These are phyloP conservation scores for Nannochloropsis granulata DNA, from an alignment of 108 stramenopile species.

Conservation along the genomic window DNA sequence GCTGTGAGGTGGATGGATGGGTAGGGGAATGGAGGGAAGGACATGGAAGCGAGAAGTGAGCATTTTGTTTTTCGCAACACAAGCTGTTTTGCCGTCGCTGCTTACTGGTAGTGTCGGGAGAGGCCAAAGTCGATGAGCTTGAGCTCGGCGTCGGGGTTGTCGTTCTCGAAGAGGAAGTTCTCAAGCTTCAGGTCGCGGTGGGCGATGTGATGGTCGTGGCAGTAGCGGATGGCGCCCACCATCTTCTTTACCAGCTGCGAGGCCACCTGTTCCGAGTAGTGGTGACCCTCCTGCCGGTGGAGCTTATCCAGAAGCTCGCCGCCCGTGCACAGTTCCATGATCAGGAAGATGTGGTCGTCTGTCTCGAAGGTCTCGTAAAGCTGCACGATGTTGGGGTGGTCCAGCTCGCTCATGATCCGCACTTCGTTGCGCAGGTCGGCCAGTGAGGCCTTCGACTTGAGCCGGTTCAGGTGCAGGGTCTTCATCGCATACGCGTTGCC, in stretches of 20 bases:
- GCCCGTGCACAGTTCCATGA: conserved; percentile 82
- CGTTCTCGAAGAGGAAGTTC: conserved; percentile 75
- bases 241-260: conserved; percentile 62
- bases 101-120: conserved; percentile 62
- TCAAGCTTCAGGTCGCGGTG: conserved; percentile 96
- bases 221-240: conserved; percentile 76
- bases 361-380: neutral
- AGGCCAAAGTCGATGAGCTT: conserved; percentile 99
- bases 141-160: conserved; percentile 58
- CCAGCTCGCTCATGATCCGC: conserved; percentile 67
- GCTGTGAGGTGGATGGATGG: neutral
- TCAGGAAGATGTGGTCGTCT: conserved; percentile 35
- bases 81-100: no score
- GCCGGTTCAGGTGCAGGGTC: conserved; percentile 4
- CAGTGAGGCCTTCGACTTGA: conserved; percentile 11
- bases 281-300: conserved; percentile 58
- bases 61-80: conserved; percentile 17
- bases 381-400: conserved; percentile 62
- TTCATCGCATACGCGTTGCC: conserved; percentile 13
- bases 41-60: neutral
- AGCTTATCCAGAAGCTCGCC: conserved; percentile 87
- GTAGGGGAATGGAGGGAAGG: neutral
- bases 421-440: neutral
- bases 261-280: conserved; percentile 74
- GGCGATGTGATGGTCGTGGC: conserved; percentile 79